Evolutionary conservation across 805 yeast genomes (phyloP).

Genomic region (Metschnikowia cubensis): DNA sequence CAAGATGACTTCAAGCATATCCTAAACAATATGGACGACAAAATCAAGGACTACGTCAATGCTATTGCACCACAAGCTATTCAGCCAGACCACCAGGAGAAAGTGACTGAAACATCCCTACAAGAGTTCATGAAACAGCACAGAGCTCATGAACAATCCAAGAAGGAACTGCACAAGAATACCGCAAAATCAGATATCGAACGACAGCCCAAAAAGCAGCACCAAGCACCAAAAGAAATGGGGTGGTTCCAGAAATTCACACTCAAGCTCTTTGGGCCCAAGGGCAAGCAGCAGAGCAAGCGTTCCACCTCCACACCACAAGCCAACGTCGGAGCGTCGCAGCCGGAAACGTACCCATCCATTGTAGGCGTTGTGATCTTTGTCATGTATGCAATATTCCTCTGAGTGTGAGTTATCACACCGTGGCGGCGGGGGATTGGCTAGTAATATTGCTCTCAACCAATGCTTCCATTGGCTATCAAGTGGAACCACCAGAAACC

Average conservation of each 20-base stretch:
- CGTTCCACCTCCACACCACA: neutral
- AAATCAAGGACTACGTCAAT: neutral
- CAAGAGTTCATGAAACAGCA: neutral
- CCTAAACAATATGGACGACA: slow-evolving; percentile 1
- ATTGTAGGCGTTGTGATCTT: slow-evolving; percentile 11
- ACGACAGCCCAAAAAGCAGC: neutral
- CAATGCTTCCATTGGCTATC: neutral
- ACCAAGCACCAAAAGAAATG: neutral
- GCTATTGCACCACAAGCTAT: neutral
- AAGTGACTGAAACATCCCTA: neutral
- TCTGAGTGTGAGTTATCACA: neutral
- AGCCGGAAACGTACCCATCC: slow-evolving; percentile 9
- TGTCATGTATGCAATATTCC: slow-evolving; percentile 8
- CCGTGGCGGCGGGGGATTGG: neutral
- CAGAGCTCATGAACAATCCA: neutral
- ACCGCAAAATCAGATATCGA: neutral
- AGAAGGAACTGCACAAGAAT: neutral
- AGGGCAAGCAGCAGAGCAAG: neutral
- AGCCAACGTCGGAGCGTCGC: slow-evolving; percentile 6
- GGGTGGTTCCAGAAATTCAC: neutral
- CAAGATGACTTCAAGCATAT: neutral
- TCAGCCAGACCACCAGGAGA: neutral
- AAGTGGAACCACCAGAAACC: neutral
- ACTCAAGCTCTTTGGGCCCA: slow-evolving; percentile 5
- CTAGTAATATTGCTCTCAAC: neutral